Percentiles rank a stretch among this genome's conserved stretches.
phyloP scores from a whole-genome alignment of 2,329 filamentous ascomycete species.

The Colletotrichum cereale region DNA sequence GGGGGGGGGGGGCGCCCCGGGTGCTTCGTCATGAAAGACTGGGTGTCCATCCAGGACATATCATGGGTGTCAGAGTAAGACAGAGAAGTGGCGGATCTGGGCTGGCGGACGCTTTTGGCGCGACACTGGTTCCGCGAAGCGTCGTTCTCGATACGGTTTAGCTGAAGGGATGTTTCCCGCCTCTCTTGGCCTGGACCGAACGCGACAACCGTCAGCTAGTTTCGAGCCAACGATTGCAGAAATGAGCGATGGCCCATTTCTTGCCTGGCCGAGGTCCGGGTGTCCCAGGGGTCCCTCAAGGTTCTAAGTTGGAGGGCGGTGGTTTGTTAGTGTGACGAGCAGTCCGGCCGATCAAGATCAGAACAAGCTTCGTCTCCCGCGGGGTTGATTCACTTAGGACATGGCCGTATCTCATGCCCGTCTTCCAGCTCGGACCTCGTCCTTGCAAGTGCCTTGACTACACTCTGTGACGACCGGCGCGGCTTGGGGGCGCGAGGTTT shows the following conservation, averaged over 20 bases:
- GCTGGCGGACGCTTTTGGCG: slow-evolving; percentile 28
- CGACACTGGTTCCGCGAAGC: slow-evolving; percentile 7
- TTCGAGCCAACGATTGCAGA: slow-evolving; percentile 13
- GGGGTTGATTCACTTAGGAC: neutral
- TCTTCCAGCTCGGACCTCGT: slow-evolving; percentile 18
- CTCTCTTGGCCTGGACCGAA: slow-evolving; percentile 9
- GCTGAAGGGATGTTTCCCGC: slow-evolving; percentile 2
- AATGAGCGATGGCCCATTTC: slow-evolving; percentile 9
- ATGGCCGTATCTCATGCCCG: slow-evolving; percentile 1
- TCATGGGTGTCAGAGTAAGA: slow-evolving; percentile 36
- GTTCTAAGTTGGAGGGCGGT: slow-evolving; percentile 19
- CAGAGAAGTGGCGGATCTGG: slow-evolving; percentile 29
- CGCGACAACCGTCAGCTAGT: slow-evolving; percentile 14
- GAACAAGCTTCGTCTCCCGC: slow-evolving; percentile 24
- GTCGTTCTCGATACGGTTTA: slow-evolving; percentile 17
- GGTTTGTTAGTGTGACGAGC: slow-evolving; percentile 15
- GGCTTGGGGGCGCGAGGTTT: neutral
- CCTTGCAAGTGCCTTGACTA: slow-evolving; percentile 7
- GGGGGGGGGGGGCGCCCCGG: neutral
- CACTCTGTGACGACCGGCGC: slow-evolving; percentile 6
- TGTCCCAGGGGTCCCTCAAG: slow-evolving; percentile 7
- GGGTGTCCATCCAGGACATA: slow-evolving; percentile 32
- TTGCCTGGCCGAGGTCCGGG: slow-evolving; percentile 22
- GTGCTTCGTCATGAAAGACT: slow-evolving; percentile 16
- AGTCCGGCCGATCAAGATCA: slow-evolving; percentile 36